These are phyloP conservation scores for Cyberlindnera maritima DNA, from an alignment of 805 yeast species.

Conservation along the genomic window DNA sequence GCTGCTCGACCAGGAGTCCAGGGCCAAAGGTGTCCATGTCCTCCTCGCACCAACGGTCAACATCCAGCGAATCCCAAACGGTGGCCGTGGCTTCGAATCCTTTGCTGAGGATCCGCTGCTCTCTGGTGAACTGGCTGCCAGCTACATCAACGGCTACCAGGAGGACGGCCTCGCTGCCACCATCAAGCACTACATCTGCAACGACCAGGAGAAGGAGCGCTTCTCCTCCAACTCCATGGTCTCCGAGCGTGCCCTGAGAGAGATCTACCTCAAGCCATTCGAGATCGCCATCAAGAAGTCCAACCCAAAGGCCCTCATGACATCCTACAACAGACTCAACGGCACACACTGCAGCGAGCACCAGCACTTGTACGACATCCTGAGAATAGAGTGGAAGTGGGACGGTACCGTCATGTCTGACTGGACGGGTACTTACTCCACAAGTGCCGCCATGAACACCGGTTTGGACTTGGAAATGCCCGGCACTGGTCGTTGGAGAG, in stretches of 20 bases:
- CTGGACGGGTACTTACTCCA: constrained; percentile 59
- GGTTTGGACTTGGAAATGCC: constrained; percentile 68
- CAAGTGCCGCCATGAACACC: constrained; percentile 43
- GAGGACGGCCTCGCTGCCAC: constrained; percentile 46
- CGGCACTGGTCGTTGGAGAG: constrained; percentile 50
- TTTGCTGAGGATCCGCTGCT: constrained; percentile 57
- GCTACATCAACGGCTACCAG: constrained; percentile 52
- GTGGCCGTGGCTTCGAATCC: constrained; percentile 61
- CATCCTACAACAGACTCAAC: constrained; percentile 58
- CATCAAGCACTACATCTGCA: constrained; percentile 57
- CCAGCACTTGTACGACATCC: constrained; percentile 37
- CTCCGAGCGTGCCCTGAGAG: constrained; percentile 58
- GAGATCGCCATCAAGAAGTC: constrained; percentile 52
- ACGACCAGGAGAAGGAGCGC: constrained; percentile 58
- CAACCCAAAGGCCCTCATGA: constrained; percentile 54
- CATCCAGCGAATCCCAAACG: constrained; percentile 53
- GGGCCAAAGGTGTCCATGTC: constrained; percentile 48
- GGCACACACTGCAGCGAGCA: constrained; percentile 53
- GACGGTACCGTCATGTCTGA: constrained; percentile 57
- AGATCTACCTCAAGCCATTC: constrained; percentile 59
- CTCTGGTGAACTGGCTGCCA: constrained; percentile 42
- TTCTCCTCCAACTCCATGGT: constrained; percentile 44
- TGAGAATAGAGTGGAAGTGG: constrained; percentile 56
- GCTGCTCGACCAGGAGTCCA: constrained; percentile 53
- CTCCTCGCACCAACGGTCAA: constrained; percentile 48